Base-by-base conservation (phyloP, 805 yeast species). In the Isabelozyma heimii region DNA sequence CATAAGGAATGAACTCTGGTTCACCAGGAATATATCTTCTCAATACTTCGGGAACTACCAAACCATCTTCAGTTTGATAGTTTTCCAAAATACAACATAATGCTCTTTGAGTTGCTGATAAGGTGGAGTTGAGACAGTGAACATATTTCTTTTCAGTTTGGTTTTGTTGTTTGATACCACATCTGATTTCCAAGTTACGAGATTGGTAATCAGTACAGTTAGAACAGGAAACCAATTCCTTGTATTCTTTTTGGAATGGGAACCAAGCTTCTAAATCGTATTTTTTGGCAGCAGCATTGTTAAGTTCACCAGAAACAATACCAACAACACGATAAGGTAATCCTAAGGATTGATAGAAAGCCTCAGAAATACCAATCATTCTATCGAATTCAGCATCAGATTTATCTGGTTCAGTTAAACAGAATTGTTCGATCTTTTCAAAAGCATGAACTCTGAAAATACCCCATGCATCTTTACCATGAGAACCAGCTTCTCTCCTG, bases 391-490 rank as follows among this genome's bases (percentile, higher is more conserved):
- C 98, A 55, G 81, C 84, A 98, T 98, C 92, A 5, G 98, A 92
- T 66, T 91, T 89, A 70, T 91, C 98, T 49, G 99, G 99, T 78
- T 94, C 99, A 54, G 98, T 87, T 61, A 94, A 70, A 60, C 87
- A 85, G 67, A 94, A 94, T 76, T 94, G 99, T 77, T 94, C 99
- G 63, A 94, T 90, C 77, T 94, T 94, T 77, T 94, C 99, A 66
- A 94, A 94, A 53, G 96, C 96, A 68, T 94, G 99, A 51, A 94
- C 98, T 76, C 99, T 87, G 85, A 94, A 94, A 57, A 94, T 91
- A 75, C 99, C 99, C 99, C 99, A 94, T 44, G 99, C 99, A 66
- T 94, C 99, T 72, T 92, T 92, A 71, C 99, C 99, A 65, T 92
- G 98, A 57, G 97, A 86, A 59, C 99, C 99, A 50, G 99, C 99